Conservation (phyloP, 495 filamentous ascomycete genomes). For the Sordaria brevicollis region DNA sequence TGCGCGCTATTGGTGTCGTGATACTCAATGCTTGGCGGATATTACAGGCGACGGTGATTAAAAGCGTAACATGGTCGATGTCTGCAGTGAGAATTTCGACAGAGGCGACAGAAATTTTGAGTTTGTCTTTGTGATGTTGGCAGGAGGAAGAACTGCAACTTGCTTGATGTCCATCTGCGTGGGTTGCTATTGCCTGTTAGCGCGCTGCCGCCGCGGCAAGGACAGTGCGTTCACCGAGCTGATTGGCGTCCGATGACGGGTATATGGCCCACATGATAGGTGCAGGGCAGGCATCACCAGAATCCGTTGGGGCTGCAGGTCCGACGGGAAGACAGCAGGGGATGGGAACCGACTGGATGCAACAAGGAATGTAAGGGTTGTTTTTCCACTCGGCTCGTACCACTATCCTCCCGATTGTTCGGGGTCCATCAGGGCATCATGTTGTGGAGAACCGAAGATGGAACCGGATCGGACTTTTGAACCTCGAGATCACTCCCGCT, state of each 20-base stretch:
- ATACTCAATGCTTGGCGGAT: neutral
- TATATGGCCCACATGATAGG: neutral
- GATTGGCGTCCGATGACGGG: neutral
- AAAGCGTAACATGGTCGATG: neutral
- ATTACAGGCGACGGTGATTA: neutral
- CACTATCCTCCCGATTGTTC: neutral
- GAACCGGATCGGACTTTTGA: neutral
- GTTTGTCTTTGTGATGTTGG: neutral
- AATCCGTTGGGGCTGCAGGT: neutral
- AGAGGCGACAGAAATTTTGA: neutral
- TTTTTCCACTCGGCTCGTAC: neutral
- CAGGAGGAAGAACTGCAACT: neutral
- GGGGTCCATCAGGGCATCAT: neutral
- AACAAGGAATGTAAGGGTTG: neutral
- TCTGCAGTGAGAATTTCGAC: neutral
- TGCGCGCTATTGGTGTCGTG: neutral
- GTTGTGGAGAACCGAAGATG: neutral
- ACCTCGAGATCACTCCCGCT: neutral
- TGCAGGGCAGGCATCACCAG: neutral
- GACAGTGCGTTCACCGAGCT: neutral
- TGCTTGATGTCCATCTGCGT: neutral
- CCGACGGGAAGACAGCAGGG: neutral
- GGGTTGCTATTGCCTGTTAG: neutral
- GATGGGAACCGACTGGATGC: neutral
- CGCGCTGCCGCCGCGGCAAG: neutral